A percentile compares a stretch with the other conserved stretches of the same genome.
phyloP scores from a whole-genome alignment of 371 early-diverging fungal species.

The Actinomucor elegans region DNA sequence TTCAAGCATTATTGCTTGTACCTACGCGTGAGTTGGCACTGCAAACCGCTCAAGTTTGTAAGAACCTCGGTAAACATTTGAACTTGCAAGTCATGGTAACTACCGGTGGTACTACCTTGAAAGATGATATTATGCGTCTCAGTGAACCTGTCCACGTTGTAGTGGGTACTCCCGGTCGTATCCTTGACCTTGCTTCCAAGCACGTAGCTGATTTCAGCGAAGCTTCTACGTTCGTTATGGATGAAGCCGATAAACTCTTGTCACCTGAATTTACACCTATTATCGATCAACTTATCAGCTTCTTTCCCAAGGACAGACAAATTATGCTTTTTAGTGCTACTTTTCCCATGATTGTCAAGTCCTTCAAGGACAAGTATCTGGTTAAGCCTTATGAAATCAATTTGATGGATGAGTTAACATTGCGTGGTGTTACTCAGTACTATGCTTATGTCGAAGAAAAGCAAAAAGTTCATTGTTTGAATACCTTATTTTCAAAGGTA shows the following conservation, averaged over 20 bases:
- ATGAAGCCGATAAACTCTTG: constrained; percentile 98
- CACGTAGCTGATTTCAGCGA: constrained; percentile 85
- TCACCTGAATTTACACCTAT: constrained; percentile 95
- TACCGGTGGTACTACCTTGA: constrained; percentile 95
- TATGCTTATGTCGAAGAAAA: constrained; percentile 97
- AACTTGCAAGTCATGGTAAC: constrained; percentile 93
- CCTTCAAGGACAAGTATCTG: constrained; percentile 92
- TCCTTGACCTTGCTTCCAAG: constrained; percentile 93
- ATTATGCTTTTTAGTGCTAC: constrained; percentile 98
- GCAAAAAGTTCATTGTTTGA: constrained; percentile 97
- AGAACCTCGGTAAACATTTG: constrained; percentile 90
- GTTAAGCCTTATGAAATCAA: constrained; percentile 96
- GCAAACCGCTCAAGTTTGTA: constrained; percentile 94
- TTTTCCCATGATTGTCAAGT: constrained; percentile 96
- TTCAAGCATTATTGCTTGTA: constrained; percentile 88
- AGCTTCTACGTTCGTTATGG: constrained; percentile 91
- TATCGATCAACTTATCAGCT: constrained; percentile 87
- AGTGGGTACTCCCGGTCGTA: constrained; percentile 97
- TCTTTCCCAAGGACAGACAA: constrained; percentile 84
- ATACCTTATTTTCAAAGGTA: constrained; percentile 92
- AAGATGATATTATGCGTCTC: constrained; percentile 96
- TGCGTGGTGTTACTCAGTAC: constrained; percentile 97
- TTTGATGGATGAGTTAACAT: constrained; percentile 97
- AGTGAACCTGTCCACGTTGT: constrained; percentile 90
- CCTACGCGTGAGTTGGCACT: constrained; percentile 97